Percentiles rank a stretch among this genome's conserved stretches.
These are phyloP conservation scores for Rhododendron mucronatum DNA, from an alignment of 148 eudicot species.

Conservation along the genomic window DNA sequence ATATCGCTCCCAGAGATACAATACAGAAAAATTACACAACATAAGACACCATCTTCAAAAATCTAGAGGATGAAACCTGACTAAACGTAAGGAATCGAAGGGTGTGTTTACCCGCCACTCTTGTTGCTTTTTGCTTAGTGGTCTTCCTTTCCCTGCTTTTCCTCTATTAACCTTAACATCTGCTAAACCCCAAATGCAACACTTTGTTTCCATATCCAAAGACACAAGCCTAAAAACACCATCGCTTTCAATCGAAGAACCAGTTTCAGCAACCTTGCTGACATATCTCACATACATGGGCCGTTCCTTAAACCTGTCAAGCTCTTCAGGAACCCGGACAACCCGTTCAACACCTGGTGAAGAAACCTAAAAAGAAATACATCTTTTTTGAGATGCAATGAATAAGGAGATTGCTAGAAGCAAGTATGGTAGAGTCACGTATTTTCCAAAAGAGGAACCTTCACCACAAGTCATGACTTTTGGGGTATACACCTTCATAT, in stretches of 20 bases:
- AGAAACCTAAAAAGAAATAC: conserved; percentile 54
- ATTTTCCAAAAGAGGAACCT: background rate
- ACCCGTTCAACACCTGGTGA: conserved; percentile 91
- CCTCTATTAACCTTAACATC: conserved; percentile 74
- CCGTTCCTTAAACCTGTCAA: conserved; percentile 75
- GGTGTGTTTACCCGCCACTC: conserved; percentile 75
- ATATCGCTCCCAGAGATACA: background rate
- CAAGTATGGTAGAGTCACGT: background rate
- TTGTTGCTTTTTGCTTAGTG: conserved; percentile 70
- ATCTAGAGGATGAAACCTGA: conserved; percentile 40
- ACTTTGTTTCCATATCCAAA: conserved; percentile 40
- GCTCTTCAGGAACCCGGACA: conserved; percentile 68
- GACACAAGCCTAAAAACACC: conserved; percentile 70
- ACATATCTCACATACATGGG: conserved; percentile 67
- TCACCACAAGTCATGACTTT: background rate
- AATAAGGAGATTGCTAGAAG: background rate
- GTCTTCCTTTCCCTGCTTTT: conserved; percentile 76
- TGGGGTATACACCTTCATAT: background rate
- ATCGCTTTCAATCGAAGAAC: conserved; percentile 39
- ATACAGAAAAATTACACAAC: background rate
- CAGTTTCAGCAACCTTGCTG: conserved; percentile 23
- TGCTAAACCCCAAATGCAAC: conserved; percentile 78
- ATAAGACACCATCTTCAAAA: background rate
- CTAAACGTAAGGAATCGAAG: conserved; percentile 54
- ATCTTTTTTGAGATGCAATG: conserved; percentile 2